Base-by-base conservation (phyloP, 495 filamentous ascomycete genomes). In the Opeltia flavorubescens region DNA sequence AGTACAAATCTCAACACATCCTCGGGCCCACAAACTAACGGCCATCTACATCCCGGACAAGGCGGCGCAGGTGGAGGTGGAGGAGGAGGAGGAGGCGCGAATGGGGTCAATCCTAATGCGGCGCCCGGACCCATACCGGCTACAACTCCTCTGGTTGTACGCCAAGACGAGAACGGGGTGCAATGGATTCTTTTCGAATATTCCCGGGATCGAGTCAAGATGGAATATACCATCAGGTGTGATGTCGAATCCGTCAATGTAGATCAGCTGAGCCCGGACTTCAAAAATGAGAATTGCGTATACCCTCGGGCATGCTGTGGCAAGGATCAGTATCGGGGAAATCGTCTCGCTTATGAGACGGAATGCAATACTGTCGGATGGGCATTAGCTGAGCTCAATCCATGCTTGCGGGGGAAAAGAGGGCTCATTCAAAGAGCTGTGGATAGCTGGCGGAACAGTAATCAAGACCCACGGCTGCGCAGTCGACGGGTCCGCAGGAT, bases 101-200 rank as follows among this genome's bases (percentile, higher is more conserved):
- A 63, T 20, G 69, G 74, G 3, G 83, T 86, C 38, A 94, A 91
- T 48, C 77, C 83, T 11, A 95, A 84, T 56, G 88, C 91, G 13
- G 91, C 91, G 20, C 91, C 91, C n/a, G 91, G 91, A 9, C 91
- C 91, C 1, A 98, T 98, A 59, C 91, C 91, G n/a, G 91, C 91
- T 1, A 98, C 91, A 11, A 96, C 91, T 0, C 91, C 91, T 0
- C 68, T 94, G 4, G 89, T 98, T 5, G 91, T 96, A 30, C 72
- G 89, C 50, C 89, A 96, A 62, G 91, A 96, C 57, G 83, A 84
- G 56, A 95, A 94, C 53, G 91, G 91, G 13, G 91, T 96, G 9
- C 91, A 98, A 59, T 96, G 91, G 91, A 98, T 98, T 52, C 86
- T 88, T 2, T 98, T 98, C 48, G 91, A 98, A 58, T 98, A 98